phyloP scores from a whole-genome alignment of 1,284 basidiomycete species.

The Amylostereum chailletii region DNA sequence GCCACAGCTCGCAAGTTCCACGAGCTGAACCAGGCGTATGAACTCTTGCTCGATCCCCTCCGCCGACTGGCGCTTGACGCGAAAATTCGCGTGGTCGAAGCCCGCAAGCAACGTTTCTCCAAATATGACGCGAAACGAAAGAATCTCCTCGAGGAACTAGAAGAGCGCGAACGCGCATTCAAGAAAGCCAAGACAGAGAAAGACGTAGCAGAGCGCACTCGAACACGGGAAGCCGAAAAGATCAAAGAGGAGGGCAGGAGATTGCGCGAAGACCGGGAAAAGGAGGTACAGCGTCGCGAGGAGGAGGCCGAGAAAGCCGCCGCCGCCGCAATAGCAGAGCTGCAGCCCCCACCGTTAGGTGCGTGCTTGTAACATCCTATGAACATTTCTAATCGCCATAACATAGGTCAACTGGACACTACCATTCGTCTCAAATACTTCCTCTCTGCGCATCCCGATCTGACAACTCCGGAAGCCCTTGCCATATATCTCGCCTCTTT shows the following conservation, averaged over 20 bases:
- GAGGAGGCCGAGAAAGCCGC: conserved; percentile 29
- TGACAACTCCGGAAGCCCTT: conserved; percentile 44
- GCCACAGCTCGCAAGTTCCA: conserved; percentile 72
- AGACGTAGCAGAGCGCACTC: conserved; percentile 44
- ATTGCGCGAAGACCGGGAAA: conserved; percentile 61
- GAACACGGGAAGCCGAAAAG: conserved; percentile 58
- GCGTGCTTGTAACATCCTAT: conserved; percentile 11
- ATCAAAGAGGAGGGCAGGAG: conserved; percentile 74
- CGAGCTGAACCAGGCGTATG: conserved; percentile 78
- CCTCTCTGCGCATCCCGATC: conserved; percentile 44
- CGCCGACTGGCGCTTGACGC: conserved; percentile 80
- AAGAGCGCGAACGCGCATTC: conserved; percentile 72
- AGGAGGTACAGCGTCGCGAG: conserved; percentile 38
- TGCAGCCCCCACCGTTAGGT: conserved; percentile 47
- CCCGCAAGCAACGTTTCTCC: conserved; percentile 65
- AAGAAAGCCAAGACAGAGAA: conserved; percentile 65
- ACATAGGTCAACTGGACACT: conserved; percentile 55
- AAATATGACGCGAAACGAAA: conserved; percentile 76
- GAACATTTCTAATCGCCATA: too few species aligned
- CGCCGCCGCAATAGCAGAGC: conserved; percentile 21
- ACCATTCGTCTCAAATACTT: conserved; percentile 65
- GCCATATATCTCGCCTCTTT: conserved; percentile 46
- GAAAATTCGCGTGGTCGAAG: conserved; percentile 65
- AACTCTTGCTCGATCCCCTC: conserved; percentile 77
- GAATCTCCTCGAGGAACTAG: conserved; percentile 75